Conservation (phyloP, 371 early-diverging fungal species). For the Mucor mucedo region DNA sequence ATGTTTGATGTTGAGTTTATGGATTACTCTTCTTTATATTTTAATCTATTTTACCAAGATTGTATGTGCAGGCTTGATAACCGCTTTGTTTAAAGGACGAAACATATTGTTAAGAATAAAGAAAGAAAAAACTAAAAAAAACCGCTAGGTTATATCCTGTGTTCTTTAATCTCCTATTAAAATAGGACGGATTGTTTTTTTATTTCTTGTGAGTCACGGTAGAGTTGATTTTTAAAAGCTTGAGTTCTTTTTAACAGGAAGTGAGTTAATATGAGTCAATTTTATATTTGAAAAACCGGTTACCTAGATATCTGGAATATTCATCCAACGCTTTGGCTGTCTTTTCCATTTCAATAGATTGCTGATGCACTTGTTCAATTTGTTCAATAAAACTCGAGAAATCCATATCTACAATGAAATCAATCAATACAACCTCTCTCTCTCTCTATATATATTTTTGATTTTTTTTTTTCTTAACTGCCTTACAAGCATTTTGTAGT, state of each 20-base stretch:
- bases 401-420: constrained; percentile 50
- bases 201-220: constrained; percentile 16
- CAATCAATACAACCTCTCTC: no score
- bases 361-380: constrained; percentile 64
- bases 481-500: constrained; percentile 60
- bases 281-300: constrained; percentile 13
- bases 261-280: constrained; percentile 11
- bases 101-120: not conserved
- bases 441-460: no score
- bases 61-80: constrained; percentile 3
- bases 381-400: constrained; percentile 59
- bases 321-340: constrained; percentile 62
- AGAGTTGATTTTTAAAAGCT: constrained; percentile 7
- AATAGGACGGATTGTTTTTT: not conserved
- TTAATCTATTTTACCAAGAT: constrained; percentile 9
- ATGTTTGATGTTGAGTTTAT: not conserved
- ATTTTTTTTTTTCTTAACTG: not conserved
- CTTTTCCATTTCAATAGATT: constrained; percentile 62
- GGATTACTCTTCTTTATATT: not conserved
- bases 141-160: no score
- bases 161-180: constrained; percentile 9
- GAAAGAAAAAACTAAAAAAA: not conserved
- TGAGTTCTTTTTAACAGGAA: constrained; percentile 12
- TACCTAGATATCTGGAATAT: constrained; percentile 65
- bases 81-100: constrained; percentile 3